phyloP scores from a whole-genome alignment of 305 asterid genomes.

The Nicotiana rustica region DNA sequence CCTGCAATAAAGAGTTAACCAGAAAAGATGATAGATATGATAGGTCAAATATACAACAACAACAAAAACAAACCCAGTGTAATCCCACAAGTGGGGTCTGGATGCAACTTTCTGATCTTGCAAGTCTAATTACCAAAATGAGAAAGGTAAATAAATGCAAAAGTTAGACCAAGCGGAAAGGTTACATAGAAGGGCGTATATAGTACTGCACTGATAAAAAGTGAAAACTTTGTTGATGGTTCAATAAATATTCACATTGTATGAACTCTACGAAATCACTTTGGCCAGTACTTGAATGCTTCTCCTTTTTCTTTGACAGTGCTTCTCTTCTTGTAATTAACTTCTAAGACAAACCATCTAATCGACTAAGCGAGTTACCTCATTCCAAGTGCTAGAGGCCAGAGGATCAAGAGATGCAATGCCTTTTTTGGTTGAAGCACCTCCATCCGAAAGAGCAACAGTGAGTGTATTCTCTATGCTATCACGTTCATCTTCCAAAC shows the following conservation, averaged over 20 bases:
- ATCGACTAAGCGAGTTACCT: constrained; percentile 56
- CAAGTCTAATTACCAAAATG: constrained; percentile 23
- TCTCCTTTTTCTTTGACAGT: neutral
- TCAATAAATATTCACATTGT: constrained; percentile 23
- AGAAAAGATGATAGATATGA: neutral
- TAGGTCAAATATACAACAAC: neutral
- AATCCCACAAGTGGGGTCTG: no score
- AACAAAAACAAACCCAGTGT: no score
- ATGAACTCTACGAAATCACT: constrained; percentile 5
- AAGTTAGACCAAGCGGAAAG: neutral
- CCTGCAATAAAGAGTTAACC: constrained; percentile 50
- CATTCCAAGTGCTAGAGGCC: constrained; percentile 97
- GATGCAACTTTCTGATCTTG: constrained; percentile 6
- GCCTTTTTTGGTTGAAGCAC: constrained; percentile 64
- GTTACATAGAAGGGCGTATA: constrained; percentile 14
- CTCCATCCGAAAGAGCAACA: constrained; percentile 79
- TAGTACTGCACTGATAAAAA: constrained; percentile 18
- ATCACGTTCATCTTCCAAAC: constrained; percentile 84
- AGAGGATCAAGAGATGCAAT: constrained; percentile 70
- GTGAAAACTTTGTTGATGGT: neutral
- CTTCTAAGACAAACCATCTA: constrained; percentile 2
- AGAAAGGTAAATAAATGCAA: constrained; percentile 18
- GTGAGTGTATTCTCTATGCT: constrained; percentile 76
- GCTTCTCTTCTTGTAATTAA: constrained; percentile 15
- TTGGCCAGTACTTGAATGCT: constrained; percentile 19